phyloP scores from a whole-genome alignment of 1,284 basidiomycete species.

The Apiotrichum montevideense region DNA sequence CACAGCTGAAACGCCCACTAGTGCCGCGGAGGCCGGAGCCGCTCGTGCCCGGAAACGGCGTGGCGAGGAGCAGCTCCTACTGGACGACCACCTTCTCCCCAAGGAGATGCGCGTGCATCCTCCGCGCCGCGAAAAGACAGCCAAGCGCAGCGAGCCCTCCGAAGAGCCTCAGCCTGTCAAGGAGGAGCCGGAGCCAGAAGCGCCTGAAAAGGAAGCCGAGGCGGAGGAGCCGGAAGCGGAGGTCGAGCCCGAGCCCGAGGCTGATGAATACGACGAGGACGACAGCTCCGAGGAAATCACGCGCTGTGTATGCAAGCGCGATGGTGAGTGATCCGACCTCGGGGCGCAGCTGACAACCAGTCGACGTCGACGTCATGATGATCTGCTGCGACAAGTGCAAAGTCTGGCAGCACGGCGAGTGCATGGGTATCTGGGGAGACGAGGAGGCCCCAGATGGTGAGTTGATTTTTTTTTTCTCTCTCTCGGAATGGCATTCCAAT shows the following conservation, averaged over 20 bases:
- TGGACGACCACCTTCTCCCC: constrained; percentile 40
- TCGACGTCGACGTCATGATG: constrained; percentile 79
- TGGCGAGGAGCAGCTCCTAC: constrained; percentile 36
- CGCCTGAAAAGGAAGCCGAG: constrained; percentile 9
- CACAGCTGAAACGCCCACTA: constrained; percentile 10
- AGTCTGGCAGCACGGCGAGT: constrained; percentile 96
- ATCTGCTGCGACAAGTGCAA: constrained; percentile 96
- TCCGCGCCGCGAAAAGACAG: constrained; percentile 5
- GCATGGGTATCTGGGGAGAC: constrained; percentile 87
- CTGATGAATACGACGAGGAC: constrained; percentile 66
- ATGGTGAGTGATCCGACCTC: constrained; percentile 54
- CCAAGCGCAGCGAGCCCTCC: constrained; percentile 4
- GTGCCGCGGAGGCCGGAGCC: constrained; percentile 3
- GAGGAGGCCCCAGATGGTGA: constrained; percentile 70
- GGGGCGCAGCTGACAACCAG: constrained; percentile 13
- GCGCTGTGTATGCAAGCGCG: constrained; percentile 86
- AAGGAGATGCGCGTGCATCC: constrained; percentile 28
- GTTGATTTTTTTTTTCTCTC: constrained; percentile 32
- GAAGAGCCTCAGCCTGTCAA: constrained; percentile 6
- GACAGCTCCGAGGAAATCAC: constrained; percentile 71
- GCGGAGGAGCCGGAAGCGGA: constrained; percentile 15
- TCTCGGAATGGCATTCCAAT: no score
- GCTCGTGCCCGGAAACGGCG: constrained; percentile 24
- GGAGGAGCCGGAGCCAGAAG: constrained; percentile 8
- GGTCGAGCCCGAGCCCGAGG: constrained; percentile 49